Percentiles rank a stretch among this genome's conserved stretches.
These are phyloP conservation scores for Chrysopogon serrulatus DNA, from an alignment of 176 grass and related monocot species.

Conservation along the genomic window DNA sequence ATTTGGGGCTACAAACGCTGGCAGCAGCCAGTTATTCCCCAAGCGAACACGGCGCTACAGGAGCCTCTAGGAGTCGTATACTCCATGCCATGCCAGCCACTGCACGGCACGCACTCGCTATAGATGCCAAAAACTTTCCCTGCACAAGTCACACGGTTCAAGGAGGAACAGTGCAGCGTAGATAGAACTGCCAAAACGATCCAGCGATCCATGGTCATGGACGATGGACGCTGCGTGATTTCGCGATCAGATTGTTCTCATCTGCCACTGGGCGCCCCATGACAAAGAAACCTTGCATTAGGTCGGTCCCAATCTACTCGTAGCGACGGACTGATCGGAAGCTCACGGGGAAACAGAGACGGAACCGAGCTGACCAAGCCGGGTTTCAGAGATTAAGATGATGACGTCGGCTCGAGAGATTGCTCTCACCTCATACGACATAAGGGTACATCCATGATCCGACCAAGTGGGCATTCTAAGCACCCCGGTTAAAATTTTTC, in stretches of 20 bases:
- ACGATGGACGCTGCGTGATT: not conserved
- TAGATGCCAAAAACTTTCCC: not conserved
- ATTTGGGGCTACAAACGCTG: no score
- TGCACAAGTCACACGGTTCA: slow-evolving; percentile 14
- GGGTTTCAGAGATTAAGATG: not conserved
- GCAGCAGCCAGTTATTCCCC: no score
- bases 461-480: no score
- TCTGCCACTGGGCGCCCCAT: not conserved
- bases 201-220: not conserved
- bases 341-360: not conserved
- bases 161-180: not conserved
- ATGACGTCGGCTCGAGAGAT: not conserved
- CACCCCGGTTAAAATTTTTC: no score
- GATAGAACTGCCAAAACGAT: not conserved
- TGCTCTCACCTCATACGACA: not conserved
- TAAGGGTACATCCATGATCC: no score
- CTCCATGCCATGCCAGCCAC: not conserved
- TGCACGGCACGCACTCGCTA: not conserved
- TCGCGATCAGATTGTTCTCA: not conserved
- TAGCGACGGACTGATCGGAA: not conserved
- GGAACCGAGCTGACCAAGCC: not conserved
- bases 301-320: not conserved
- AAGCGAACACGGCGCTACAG: no score
- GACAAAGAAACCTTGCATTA: not conserved
- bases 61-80: not conserved